Evolutionary conservation across 2,329 filamentous ascomycete genomes (phyloP).

Genomic region (Ophiocordyceps sinensis): DNA sequence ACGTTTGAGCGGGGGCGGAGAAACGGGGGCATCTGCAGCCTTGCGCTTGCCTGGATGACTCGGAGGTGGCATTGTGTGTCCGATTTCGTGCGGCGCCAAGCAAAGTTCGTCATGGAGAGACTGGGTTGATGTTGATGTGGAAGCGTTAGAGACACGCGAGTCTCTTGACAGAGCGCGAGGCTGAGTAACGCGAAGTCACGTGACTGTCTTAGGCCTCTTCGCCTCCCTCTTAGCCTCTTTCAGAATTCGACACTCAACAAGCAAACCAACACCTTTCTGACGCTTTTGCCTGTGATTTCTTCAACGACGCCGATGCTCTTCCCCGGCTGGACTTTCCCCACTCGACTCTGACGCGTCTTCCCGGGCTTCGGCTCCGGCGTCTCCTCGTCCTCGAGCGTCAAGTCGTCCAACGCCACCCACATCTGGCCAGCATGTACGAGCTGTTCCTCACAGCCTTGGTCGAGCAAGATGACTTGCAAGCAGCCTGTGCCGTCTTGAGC

Average conservation of each 20-base stretch:
- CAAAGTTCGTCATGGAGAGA: background rate
- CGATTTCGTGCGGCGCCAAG: background rate
- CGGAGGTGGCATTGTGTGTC: conserved; percentile 11
- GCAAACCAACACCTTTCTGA: background rate
- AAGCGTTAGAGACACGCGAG: no score
- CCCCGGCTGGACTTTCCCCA: background rate
- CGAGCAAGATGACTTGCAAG: conserved; percentile 31
- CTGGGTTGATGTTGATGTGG: no score
- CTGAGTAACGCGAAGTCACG: conserved; percentile 17
- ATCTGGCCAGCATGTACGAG: conserved; percentile 33
- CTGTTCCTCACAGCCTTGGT: conserved; percentile 43
- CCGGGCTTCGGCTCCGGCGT: background rate
- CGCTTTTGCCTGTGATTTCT: no score
- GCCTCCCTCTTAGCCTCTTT: no score
- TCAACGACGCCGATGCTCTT: no score
- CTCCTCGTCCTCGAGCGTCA: background rate
- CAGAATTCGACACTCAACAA: no score
- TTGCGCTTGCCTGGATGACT: conserved; percentile 18
- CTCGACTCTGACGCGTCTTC: background rate
- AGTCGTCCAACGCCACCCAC: background rate
- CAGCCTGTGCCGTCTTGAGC: conserved; percentile 36
- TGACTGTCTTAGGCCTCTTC: conserved; percentile 2
- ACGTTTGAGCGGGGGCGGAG: conserved; percentile 38
- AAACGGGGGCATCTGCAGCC: conserved; percentile 27
- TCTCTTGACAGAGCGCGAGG: conserved; percentile 1